Evolutionary conservation across 2,329 filamentous ascomycete species (phyloP).

Genomic region (Setomelanomma holmii): DNA sequence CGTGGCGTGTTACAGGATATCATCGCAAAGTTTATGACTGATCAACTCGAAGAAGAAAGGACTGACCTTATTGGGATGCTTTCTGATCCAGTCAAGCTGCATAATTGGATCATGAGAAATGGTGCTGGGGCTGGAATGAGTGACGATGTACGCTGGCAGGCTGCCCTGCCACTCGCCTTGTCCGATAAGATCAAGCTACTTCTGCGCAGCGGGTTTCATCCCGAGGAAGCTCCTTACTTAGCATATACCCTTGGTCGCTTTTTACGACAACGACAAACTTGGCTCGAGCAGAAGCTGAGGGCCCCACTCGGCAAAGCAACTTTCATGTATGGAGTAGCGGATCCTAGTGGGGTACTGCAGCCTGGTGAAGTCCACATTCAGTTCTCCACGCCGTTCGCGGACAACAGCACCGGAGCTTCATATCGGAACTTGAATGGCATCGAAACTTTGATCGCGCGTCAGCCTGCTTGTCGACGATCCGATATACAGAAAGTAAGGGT

Average conservation of each 20-base stretch:
- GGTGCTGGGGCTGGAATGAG: conserved; percentile 35
- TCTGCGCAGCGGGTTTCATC: conserved; percentile 63
- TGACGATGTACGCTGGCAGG: conserved; percentile 28
- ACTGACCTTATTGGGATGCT: conserved; percentile 61
- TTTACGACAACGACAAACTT: conserved; percentile 61
- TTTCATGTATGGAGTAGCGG: conserved; percentile 70
- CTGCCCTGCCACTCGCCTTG: conserved; percentile 27
- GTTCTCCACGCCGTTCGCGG: conserved; percentile 68
- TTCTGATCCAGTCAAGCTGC: conserved; percentile 62
- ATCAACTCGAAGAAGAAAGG: conserved; percentile 61
- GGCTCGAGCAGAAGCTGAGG: conserved; percentile 63
- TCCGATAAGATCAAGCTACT: conserved; percentile 39
- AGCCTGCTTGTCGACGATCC: conserved; percentile 72
- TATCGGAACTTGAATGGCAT: conserved; percentile 62
- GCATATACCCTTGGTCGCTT: conserved; percentile 57
- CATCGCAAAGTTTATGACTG: conserved; percentile 59
- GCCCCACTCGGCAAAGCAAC: conserved; percentile 68
- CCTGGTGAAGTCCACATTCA: conserved; percentile 72
- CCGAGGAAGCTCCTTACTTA: conserved; percentile 57
- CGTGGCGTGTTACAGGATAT: conserved; percentile 57
- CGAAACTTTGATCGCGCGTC: conserved; percentile 72
- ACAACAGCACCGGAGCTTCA: conserved; percentile 60
- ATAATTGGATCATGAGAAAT: conserved; percentile 50
- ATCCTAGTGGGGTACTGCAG: conserved; percentile 66
- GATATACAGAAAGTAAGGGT: conserved; percentile 71